Conservation (phyloP, 192 early-diverging fungal genomes). For the Coemansia sp. region DNA sequence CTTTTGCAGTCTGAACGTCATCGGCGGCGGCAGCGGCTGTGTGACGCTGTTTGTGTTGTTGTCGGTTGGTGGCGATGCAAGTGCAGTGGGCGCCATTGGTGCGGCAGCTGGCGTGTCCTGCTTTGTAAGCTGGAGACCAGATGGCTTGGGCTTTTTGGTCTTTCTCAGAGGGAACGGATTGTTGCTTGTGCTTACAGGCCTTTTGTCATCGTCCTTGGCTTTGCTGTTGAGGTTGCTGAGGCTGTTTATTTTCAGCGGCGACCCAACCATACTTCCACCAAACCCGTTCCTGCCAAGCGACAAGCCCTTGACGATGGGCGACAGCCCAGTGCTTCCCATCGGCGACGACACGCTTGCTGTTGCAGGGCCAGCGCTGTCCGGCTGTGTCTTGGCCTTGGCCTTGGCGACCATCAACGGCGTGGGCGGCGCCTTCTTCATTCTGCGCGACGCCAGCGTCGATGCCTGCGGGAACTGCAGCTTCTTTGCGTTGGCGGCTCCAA, state of each 20-base stretch:
- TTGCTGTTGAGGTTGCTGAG: neutral
- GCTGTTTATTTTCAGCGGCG: neutral
- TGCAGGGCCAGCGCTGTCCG: neutral
- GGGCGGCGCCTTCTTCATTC: constrained; percentile 21
- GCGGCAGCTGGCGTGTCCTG: neutral
- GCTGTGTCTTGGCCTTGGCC: neutral
- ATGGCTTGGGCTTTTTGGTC: neutral
- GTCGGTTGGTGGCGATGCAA: neutral
- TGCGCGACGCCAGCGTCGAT: constrained; percentile 28
- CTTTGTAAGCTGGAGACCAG: neutral
- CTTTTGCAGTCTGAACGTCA: constrained; percentile 43
- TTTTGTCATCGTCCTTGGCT: neutral
- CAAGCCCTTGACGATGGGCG: constrained; percentile 44
- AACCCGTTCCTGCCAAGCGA: constrained; percentile 12
- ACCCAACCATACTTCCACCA: neutral
- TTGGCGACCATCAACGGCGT: constrained; percentile 13
- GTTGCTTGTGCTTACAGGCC: neutral
- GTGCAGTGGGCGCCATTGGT: neutral
- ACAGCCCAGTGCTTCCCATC: constrained; percentile 37
- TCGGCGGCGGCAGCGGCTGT: constrained; percentile 4
- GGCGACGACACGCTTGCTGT: neutral
- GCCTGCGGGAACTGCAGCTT: constrained; percentile 1
- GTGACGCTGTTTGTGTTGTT: neutral
- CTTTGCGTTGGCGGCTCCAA: neutral
- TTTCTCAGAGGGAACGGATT: constrained; percentile 5